Percentiles rank a stretch among this genome's conserved stretches.
Evolutionary conservation across 306 rosid species (phyloP).

Genomic region (Glycine tomentella): DNA sequence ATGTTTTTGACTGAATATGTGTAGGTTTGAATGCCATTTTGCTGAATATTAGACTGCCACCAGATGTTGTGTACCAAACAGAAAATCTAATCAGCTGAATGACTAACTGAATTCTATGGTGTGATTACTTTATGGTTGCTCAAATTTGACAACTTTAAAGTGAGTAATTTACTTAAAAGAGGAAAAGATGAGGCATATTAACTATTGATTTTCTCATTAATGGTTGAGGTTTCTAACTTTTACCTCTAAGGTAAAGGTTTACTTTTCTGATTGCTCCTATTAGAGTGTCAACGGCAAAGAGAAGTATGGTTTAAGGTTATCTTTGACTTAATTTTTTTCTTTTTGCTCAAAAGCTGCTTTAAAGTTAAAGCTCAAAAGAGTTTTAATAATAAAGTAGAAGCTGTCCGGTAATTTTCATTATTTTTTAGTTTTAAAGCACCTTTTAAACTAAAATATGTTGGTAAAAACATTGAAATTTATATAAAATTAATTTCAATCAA

Average conservation of each 20-base stretch:
- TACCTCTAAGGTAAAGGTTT: background rate
- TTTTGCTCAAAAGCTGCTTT: no score
- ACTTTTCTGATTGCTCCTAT: background rate
- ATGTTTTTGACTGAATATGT: slow-evolving; percentile 7
- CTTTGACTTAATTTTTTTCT: no score
- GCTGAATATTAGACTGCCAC: background rate
- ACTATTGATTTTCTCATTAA: background rate
- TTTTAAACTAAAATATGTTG: no score
- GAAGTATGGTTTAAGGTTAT: no score
- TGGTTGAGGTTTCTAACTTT: background rate
- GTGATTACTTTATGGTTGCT: background rate
- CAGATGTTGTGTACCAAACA: background rate
- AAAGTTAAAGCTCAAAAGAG: no score
- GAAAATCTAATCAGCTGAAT: background rate
- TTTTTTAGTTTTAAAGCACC: no score
- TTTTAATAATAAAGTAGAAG: no score
- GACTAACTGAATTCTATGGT: background rate
- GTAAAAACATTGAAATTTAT: no score
- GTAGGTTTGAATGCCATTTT: slow-evolving; percentile 1
- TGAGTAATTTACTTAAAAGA: background rate
- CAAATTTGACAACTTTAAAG: background rate
- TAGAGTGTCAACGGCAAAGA: no score
- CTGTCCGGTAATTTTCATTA: no score
- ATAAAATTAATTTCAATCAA: no score
- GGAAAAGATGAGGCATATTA: background rate